Evolutionary conservation across 495 filamentous ascomycete genomes (phyloP), one percentile per base, ranked within the genome.

Genomic region (Neurospora sp.): DNA sequence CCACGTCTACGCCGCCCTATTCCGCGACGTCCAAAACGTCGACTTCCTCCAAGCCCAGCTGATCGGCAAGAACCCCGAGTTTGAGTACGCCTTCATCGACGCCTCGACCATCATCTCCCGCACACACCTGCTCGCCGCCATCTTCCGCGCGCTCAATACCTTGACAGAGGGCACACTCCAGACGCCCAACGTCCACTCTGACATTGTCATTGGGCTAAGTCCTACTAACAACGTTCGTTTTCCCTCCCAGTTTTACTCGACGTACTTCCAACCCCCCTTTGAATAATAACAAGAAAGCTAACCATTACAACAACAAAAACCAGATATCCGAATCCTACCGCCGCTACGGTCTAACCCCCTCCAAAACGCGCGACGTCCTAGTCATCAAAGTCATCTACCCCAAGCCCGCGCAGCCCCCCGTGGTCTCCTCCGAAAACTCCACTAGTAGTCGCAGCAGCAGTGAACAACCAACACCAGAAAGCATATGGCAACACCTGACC

Each of bases 51-150:
- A 92, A 8, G 82, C 90, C 73, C 94, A 97, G 81, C 87, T 98
- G 17, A 82, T 98, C 8, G 86, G 89, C 3, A 91, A 92, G 10
- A 97, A 97, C 75, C 75, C 86, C 35, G 90, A 91, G 14, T 98
- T 92, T 76, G 93, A 98, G 80, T 98, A 97, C 84, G 95, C 95
- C 5, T 91, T 99, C 70, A 89, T 99, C 65, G 94, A 99, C 81
- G 94, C 94, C 1, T 88, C 84, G 70, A 85, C 89, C 79, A 89
- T 94, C 35, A 74, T 81, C 22, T 94, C 93, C 8, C 85, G 90
- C 31, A 78, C 83, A 1, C 94, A 98, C 76, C 81, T 90, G 41
- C 84, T 95, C 40, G 90, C 93, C 4, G 94, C 94, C 9, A 84
- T 90, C 38, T 97, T 92, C 79, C 87, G 91, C 76, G 93, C 94